Percentiles rank a stretch among this genome's conserved stretches.
Evolutionary conservation across 768 basidiomycete species (phyloP).

Genomic region (Lactarius evosmus): DNA sequence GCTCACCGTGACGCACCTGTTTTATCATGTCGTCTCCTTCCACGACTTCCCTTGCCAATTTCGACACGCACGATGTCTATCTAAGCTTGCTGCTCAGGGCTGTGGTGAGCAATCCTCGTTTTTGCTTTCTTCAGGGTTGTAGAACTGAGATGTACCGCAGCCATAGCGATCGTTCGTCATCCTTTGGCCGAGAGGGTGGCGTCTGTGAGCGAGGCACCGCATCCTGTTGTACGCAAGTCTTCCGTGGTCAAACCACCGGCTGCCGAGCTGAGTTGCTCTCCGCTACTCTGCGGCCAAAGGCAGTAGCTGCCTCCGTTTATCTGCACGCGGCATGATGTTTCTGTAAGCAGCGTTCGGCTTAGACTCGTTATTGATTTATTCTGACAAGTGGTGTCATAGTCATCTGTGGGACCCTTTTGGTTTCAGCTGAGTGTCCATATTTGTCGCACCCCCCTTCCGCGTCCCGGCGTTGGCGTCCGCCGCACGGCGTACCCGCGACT

Average conservation of each 20-base stretch:
- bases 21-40: slow-evolving; percentile 6
- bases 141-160: background rate
- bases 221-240: background rate
- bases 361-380: background rate
- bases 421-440: slow-evolving; percentile 17
- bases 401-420: background rate
- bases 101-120: slow-evolving; percentile 1
- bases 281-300: slow-evolving; percentile 1
- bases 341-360: background rate
- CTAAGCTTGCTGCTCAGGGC: slow-evolving; percentile 6
- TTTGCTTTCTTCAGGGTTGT: background rate
- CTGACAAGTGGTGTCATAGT: background rate
- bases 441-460: background rate
- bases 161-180: slow-evolving; percentile 13
- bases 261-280: background rate
- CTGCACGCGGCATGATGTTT: background rate
- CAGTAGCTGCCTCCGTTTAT: slow-evolving; percentile 1
- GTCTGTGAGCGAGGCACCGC: slow-evolving; percentile 3
- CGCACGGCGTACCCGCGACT: slow-evolving; percentile 18
- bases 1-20: background rate
- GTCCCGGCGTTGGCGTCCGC: slow-evolving; percentile 12
- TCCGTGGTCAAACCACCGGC: background rate
- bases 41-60: slow-evolving; percentile 12
- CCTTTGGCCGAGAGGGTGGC: slow-evolving; percentile 10
- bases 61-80: slow-evolving; percentile 18